Percentiles rank a stretch among this genome's conserved stretches.
Conservation (phyloP, 2,329 filamentous ascomycete species). For the Trichocomaceae sp. region DNA sequence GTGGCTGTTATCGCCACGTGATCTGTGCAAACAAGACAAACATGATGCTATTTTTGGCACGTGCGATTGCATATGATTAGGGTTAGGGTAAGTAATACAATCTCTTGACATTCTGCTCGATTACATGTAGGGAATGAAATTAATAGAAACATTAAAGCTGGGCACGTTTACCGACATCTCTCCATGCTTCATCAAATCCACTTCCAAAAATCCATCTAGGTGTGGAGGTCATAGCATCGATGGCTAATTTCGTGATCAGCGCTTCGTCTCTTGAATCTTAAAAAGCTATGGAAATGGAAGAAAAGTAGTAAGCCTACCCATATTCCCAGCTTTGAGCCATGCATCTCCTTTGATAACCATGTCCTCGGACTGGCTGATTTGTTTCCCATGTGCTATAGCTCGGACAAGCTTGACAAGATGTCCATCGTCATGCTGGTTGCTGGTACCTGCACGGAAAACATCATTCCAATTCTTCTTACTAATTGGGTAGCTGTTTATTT, state of each 20-base stretch:
- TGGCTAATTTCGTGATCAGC: not conserved
- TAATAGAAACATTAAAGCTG: conserved; percentile 13
- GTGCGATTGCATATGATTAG: no score
- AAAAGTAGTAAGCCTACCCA: conserved; percentile 27
- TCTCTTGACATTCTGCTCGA: not conserved
- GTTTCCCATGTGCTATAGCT: conserved; percentile 60
- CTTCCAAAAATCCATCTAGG: conserved; percentile 32
- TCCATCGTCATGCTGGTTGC: conserved; percentile 61
- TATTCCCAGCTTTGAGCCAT: conserved; percentile 42
- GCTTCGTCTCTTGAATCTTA: not conserved
- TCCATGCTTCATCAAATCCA: conserved; percentile 41
- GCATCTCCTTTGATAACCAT: conserved; percentile 36
- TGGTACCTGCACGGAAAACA: conserved; percentile 42
- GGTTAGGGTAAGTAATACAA: no score
- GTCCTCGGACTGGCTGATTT: conserved; percentile 32
- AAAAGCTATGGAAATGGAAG: not conserved
- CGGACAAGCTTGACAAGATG: conserved; percentile 71
- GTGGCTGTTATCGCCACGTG: conserved; percentile 24
- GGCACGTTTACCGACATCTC: conserved; percentile 18
- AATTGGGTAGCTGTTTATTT: conserved; percentile 56
- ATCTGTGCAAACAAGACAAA: conserved; percentile 18
- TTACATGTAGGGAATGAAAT: not conserved
- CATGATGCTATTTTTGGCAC: not conserved
- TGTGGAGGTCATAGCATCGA: not conserved
- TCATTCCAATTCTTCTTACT: conserved; percentile 43